Percentiles rank a stretch among this genome's conserved stretches.
Conservation (phyloP, 345 rosid genomes). For the Lepidium sativum region DNA sequence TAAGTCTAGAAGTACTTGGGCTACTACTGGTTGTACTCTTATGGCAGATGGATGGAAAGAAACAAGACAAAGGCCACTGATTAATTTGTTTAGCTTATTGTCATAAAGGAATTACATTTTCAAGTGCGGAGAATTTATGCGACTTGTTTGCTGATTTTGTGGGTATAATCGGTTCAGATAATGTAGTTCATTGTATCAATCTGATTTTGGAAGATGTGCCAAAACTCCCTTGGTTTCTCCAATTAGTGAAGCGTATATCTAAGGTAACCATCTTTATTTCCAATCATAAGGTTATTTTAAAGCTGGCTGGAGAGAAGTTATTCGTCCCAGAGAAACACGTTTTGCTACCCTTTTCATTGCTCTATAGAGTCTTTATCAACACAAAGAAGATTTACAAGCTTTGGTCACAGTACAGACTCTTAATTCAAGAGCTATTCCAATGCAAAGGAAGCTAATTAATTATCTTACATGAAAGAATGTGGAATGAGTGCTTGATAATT, state of each 20-base stretch:
- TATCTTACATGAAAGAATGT: background rate
- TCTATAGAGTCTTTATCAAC: background rate
- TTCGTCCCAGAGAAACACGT: background rate
- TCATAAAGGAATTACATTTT: background rate
- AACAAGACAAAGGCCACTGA: background rate
- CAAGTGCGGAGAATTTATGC: background rate
- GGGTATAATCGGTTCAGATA: background rate
- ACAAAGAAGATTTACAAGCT: background rate
- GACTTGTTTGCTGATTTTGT: background rate
- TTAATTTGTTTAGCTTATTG: background rate
- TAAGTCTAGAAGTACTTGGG: background rate
- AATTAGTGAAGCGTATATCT: background rate
- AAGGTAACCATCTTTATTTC: background rate
- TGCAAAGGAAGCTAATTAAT: background rate
- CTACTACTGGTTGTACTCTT: background rate
- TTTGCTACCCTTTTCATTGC: background rate
- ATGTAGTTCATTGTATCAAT: background rate
- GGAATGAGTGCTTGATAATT: background rate
- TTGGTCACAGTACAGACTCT: background rate
- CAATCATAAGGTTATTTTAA: background rate
- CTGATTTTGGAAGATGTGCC: background rate
- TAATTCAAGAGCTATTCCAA: background rate
- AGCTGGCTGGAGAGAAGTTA: background rate
- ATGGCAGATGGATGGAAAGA: background rate
- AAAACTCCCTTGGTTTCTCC: background rate